phyloP scores from a whole-genome alignment of 192 early-diverging fungal species.

The Gryganskiella cystojenkinii region DNA sequence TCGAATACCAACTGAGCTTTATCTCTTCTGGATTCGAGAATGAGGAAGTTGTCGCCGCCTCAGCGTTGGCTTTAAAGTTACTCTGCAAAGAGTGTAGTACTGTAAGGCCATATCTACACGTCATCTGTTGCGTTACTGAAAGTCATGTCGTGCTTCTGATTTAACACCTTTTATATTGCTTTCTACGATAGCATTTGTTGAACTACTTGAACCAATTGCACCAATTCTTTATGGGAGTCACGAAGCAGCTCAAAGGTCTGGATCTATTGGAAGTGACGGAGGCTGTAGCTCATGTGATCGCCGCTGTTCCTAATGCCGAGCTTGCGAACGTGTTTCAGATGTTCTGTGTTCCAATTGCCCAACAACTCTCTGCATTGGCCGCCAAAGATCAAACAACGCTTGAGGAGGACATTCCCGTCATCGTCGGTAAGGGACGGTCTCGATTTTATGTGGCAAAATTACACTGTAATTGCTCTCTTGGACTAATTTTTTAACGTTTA shows the following conservation, averaged over 20 bases:
- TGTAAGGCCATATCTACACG: too few relatives aligned
- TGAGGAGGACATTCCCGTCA: conserved; percentile 51
- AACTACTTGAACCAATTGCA: conserved; percentile 84
- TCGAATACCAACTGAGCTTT: conserved; percentile 93
- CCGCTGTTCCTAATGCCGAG: conserved; percentile 74
- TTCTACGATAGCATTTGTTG: conserved; percentile 68
- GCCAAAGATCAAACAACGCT: conserved; percentile 43
- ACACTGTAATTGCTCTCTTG: too few relatives aligned
- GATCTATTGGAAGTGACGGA: conserved; percentile 87
- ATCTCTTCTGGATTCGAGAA: conserved; percentile 93
- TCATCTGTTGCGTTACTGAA: too few relatives aligned
- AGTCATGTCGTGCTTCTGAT: too few relatives aligned
- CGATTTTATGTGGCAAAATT: too few relatives aligned
- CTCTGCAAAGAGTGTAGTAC: conserved; percentile 91
- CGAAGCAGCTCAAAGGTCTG: conserved; percentile 69
- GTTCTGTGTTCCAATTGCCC: conserved; percentile 81
- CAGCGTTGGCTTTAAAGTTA: conserved; percentile 87
- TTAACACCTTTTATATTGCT: background rate
- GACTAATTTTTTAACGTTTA: too few relatives aligned
- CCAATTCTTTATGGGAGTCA: conserved; percentile 81
- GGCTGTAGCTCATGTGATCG: conserved; percentile 89
- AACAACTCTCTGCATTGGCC: conserved; percentile 73
- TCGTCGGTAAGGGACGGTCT: conserved; percentile 21
- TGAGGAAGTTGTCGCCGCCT: conserved; percentile 84
- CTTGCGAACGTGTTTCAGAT: conserved; percentile 70